Evolutionary conservation across 2,329 filamentous ascomycete species (phyloP), one percentile per base, ranked within the genome.

Genomic region (Colletotrichum paranaense): DNA sequence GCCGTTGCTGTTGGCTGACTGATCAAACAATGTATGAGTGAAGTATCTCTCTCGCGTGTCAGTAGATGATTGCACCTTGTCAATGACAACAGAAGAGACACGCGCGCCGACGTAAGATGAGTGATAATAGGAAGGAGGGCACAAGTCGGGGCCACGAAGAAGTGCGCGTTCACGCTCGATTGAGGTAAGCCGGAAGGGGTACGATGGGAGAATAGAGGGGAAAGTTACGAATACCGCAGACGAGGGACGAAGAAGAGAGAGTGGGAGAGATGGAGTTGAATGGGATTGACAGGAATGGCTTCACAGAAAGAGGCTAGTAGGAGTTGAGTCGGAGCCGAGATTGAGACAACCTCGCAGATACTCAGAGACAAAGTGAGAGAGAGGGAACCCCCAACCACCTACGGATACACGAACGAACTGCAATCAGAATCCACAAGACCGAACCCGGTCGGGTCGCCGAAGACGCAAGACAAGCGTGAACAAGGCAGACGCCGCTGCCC

Each of bases 111-210:
- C 66, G 67, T 53, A 62, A 73, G 67, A 68, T 19, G 24, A 16
- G 46, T 22, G 57, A 57, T 32, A 52, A 57, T 57, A 8, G 57
- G 28, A 30, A 56, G 30, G 58, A 58, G 24, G 64, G 68, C 5
- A 22, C 22, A n/a, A n/a, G 19, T 42, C 16, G 32, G 11, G 49
- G 62, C 49, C 62, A 22, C 68, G 68, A 68, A 35, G 49, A 53
- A 28, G 52, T 68, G 64, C 64, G 68, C 46, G 65, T 72, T 68
- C 68, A 52, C 64, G 6, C 42, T 56, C 49, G 58, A 9, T 53
- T 42, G 53, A 38, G 55, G 60, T 22, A 35, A 57, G 56, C 60
- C 55, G 64, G 49, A 68, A 26, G 56, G 42, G 57, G 46, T 19
- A 38, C 42, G 26, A 32, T 38, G 55, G 55, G 35, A 11, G 55